Evolutionary conservation across 2,329 filamentous ascomycete genomes (phyloP).

Genomic region (Fusarium citri): DNA sequence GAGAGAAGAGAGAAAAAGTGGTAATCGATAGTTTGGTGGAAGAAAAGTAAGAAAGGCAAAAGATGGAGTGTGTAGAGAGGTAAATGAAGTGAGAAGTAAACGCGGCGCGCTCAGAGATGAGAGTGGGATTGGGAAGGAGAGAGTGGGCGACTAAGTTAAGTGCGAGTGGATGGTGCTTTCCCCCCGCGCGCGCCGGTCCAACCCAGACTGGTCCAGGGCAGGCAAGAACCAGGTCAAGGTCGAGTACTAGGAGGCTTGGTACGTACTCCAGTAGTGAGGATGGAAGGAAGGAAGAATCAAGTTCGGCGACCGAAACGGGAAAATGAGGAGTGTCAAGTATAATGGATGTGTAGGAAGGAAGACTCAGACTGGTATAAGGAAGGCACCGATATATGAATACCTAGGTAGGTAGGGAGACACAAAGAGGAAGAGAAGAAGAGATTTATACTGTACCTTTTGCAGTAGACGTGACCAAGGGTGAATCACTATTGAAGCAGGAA

Average conservation of each 20-base stretch:
- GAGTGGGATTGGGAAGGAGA: slow-evolving; percentile 34
- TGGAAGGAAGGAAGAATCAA: slow-evolving; percentile 14
- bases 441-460: background rate
- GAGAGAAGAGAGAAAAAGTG: slow-evolving; percentile 3
- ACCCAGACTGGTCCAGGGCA: slow-evolving; percentile 32
- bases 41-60: background rate
- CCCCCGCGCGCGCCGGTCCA: slow-evolving; percentile 40
- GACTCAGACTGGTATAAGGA: background rate
- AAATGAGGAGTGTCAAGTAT: slow-evolving; percentile 9
- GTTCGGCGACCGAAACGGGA: slow-evolving; percentile 14
- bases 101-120: slow-evolving; percentile 40
- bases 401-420: background rate
- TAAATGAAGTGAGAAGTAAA: slow-evolving; percentile 35
- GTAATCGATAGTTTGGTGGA: slow-evolving; percentile 9
- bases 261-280: slow-evolving; percentile 31
- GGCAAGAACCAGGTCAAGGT: slow-evolving; percentile 14
- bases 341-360: background rate
- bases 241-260: slow-evolving; percentile 20
- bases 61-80: slow-evolving; percentile 14
- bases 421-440: background rate
- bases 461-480: slow-evolving; percentile 5
- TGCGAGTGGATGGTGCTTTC: slow-evolving; percentile 32
- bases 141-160: slow-evolving; percentile 37
- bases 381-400: background rate
- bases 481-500: slow-evolving; percentile 11